Conservation (phyloP, 768 basidiomycete genomes). For the Auricularia sp. region DNA sequence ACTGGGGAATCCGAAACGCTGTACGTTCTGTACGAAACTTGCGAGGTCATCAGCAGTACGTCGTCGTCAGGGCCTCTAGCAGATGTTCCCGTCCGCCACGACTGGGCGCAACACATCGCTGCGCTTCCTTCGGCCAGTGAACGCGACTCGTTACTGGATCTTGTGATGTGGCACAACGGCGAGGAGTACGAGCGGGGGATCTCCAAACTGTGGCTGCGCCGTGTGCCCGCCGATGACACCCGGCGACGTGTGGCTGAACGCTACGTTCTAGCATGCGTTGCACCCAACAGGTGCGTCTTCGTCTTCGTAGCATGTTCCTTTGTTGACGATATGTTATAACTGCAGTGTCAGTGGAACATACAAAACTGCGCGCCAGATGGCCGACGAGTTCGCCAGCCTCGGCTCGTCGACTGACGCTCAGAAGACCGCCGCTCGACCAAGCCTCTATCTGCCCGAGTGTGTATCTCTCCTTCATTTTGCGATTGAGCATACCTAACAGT, state of each 20-base stretch:
- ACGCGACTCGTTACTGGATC: conserved; percentile 25
- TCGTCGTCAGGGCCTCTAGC: not conserved
- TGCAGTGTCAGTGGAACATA: conserved; percentile 58
- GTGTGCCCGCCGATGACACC: conserved; percentile 27
- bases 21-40: conserved; percentile 60
- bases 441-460: conserved; percentile 56
- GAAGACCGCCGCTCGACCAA: conserved; percentile 11
- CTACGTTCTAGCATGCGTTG: conserved; percentile 61
- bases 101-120: conserved; percentile 50
- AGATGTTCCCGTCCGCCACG: conserved; percentile 34
- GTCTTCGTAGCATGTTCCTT: not conserved
- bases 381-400: conserved; percentile 54
- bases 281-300: conserved; percentile 52
- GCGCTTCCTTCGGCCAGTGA: conserved; percentile 1
- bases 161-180: conserved; percentile 53
- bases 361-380: conserved; percentile 63
- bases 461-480: conserved; percentile 10
- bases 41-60: conserved; percentile 54
- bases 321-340: conserved; percentile 19
- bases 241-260: conserved; percentile 46
- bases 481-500: not conserved
- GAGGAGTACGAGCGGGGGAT: conserved; percentile 65
- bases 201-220: conserved; percentile 53
- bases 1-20: conserved; percentile 21
- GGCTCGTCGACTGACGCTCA: conserved; percentile 11